Conservation (phyloP, 192 early-diverging fungal species). For the Thamnidium elegans region DNA sequence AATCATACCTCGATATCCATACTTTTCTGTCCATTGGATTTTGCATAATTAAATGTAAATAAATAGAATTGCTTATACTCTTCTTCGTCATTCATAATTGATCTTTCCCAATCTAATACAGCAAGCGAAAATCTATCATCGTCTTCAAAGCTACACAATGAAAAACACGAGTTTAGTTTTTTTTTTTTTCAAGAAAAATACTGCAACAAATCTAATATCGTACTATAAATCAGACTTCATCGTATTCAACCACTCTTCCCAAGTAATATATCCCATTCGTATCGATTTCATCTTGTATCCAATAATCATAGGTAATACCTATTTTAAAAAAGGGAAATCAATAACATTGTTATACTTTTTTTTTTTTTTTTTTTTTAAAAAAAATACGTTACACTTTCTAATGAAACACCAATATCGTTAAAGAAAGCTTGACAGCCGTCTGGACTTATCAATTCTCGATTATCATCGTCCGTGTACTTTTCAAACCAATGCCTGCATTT, state of each 20-base stretch:
- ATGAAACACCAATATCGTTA: conserved; percentile 14
- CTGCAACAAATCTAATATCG: neutral
- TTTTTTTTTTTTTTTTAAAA: neutral
- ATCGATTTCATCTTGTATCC: conserved; percentile 22
- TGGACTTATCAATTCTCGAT: conserved; percentile 12
- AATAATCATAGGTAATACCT: conserved; percentile 20
- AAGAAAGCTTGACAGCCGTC: conserved; percentile 26
- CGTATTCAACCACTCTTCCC: conserved; percentile 14
- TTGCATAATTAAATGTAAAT: conserved; percentile 21
- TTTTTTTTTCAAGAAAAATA: too few relatives aligned
- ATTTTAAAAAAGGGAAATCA: neutral
- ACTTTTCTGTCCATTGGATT: conserved; percentile 26
- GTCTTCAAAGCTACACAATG: neutral
- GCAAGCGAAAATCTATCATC: neutral
- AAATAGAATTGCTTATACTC: conserved; percentile 16
- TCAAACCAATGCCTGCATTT: conserved; percentile 9
- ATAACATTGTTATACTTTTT: neutral
- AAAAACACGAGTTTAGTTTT: neutral
- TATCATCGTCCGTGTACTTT: conserved; percentile 18
- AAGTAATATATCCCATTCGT: conserved; percentile 20
- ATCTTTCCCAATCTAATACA: conserved; percentile 5
- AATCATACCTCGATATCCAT: conserved; percentile 35
- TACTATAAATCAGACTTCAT: neutral
- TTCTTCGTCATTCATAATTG: neutral
- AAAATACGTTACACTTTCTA: conserved; percentile 20